Evolutionary conservation across 2,329 filamentous ascomycete genomes (phyloP).

Genomic region (Biscogniauxia marginata): DNA sequence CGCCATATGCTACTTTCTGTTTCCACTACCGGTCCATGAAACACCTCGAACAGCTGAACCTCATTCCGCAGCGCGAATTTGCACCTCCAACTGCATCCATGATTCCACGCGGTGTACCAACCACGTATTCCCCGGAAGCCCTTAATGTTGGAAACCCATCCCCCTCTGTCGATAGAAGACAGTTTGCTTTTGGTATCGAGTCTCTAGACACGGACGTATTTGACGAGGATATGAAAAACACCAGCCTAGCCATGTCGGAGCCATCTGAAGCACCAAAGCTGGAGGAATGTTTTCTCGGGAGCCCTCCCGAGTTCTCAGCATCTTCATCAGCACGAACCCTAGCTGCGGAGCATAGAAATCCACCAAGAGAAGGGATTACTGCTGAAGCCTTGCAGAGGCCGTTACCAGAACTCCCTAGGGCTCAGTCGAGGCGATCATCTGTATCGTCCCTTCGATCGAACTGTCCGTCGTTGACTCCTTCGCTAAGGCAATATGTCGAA

Average conservation of each 20-base stretch:
- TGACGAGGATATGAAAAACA: constrained; percentile 3
- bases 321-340: neutral
- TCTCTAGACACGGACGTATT: constrained; percentile 14
- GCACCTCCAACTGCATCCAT: constrained; percentile 5
- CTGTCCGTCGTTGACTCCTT: constrained; percentile 34
- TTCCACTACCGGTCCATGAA: constrained; percentile 57
- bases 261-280: neutral
- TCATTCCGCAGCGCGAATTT: constrained; percentile 38
- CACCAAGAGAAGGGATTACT: neutral
- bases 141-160: neutral
- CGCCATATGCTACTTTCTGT: constrained; percentile 52
- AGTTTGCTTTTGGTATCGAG: constrained; percentile 17
- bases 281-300: constrained; percentile 18
- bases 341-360: constrained; percentile 2
- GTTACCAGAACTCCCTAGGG: constrained; percentile 28
- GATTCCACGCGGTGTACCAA: neutral
- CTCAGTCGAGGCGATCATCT: constrained; percentile 24
- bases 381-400: constrained; percentile 23
- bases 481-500: constrained; percentile 31
- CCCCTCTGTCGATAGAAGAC: constrained; percentile 3
- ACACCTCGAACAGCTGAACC: constrained; percentile 46
- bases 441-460: constrained; percentile 28
- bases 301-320: constrained; percentile 13
- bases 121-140: neutral
- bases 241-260: constrained; percentile 5